phyloP scores from a whole-genome alignment of 129 eudicot species.

The Deinandra increscens region DNA sequence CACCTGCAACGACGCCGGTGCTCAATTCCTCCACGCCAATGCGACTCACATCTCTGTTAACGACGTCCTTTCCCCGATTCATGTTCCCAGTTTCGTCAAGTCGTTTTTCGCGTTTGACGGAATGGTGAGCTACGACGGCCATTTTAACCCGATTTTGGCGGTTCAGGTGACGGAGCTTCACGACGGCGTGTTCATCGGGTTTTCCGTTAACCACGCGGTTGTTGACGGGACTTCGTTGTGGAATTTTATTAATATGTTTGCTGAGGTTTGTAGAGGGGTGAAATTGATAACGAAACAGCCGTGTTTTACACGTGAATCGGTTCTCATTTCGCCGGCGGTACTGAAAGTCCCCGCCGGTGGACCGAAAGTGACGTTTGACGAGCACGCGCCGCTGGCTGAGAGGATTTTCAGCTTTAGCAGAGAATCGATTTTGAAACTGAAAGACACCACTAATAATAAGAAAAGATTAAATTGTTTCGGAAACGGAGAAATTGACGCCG shows the following conservation, averaged over 20 bases:
- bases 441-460: conserved; percentile 43
- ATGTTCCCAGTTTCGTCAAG: conserved; percentile 53
- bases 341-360: conserved; percentile 62
- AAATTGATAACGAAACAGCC: conserved; percentile 43
- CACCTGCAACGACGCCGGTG: conserved; percentile 75
- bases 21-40: conserved; percentile 57
- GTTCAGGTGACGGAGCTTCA: conserved; percentile 70
- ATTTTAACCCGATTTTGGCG: conserved; percentile 57
- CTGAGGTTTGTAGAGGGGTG: conserved; percentile 56
- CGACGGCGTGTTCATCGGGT: conserved; percentile 69
- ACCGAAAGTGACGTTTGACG: conserved; percentile 57
- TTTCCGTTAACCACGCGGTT: conserved; percentile 75
- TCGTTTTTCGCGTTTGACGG: conserved; percentile 51
- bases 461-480: conserved; percentile 15
- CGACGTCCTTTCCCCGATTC: conserved; percentile 41
- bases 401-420: conserved; percentile 74
- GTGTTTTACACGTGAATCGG: conserved; percentile 55
- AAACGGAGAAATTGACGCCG: conserved; percentile 43
- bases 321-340: conserved; percentile 53
- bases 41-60: conserved; percentile 37
- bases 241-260: conserved; percentile 80
- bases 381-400: conserved; percentile 52
- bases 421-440: conserved; percentile 58
- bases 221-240: conserved; percentile 84
- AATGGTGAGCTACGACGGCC: conserved; percentile 66